Evolutionary conservation across 2,329 filamentous ascomycete species (phyloP).

Genomic region (Botryotinia narcissicola): DNA sequence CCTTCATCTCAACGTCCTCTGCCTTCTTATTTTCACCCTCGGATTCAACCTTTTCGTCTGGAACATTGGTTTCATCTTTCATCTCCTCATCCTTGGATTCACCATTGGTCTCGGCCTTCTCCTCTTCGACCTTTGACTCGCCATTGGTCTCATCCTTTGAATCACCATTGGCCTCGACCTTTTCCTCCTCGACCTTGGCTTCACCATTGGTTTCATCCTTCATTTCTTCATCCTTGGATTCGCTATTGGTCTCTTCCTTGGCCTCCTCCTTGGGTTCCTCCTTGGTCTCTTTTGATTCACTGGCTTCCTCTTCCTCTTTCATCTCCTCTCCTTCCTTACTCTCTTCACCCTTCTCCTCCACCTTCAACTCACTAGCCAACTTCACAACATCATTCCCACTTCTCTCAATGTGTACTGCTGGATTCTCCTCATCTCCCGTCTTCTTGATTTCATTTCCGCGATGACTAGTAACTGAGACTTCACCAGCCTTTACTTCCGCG

Average conservation of each 20-base stretch:
- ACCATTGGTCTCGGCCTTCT: conserved; percentile 26
- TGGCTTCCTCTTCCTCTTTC: neutral
- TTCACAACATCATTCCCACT: conserved; percentile 65
- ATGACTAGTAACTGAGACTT: conserved; percentile 59
- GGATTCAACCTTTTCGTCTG: conserved; percentile 22
- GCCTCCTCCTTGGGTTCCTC: too few species aligned
- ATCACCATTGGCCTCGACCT: conserved; percentile 23
- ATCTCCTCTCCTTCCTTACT: conserved; percentile 37
- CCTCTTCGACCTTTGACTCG: conserved; percentile 23
- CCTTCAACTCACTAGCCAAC: conserved; percentile 56
- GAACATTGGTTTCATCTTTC: conserved; percentile 28
- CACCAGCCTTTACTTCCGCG: conserved; percentile 56
- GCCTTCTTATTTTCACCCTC: conserved; percentile 26
- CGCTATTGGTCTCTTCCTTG: neutral
- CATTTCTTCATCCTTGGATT: conserved; percentile 34
- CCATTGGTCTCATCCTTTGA: conserved; percentile 21
- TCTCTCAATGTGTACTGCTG: conserved; percentile 57
- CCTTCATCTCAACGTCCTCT: conserved; percentile 21
- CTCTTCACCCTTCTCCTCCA: conserved; percentile 39
- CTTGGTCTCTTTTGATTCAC: neutral
- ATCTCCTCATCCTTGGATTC: conserved; percentile 24
- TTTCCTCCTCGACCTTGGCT: conserved; percentile 31
- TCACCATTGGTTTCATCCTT: conserved; percentile 32
- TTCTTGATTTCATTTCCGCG: conserved; percentile 63
- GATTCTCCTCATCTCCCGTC: conserved; percentile 58